These are phyloP conservation scores for Globisporangium spinosum DNA, from an alignment of 352 stramenopile species.

Conservation along the genomic window DNA sequence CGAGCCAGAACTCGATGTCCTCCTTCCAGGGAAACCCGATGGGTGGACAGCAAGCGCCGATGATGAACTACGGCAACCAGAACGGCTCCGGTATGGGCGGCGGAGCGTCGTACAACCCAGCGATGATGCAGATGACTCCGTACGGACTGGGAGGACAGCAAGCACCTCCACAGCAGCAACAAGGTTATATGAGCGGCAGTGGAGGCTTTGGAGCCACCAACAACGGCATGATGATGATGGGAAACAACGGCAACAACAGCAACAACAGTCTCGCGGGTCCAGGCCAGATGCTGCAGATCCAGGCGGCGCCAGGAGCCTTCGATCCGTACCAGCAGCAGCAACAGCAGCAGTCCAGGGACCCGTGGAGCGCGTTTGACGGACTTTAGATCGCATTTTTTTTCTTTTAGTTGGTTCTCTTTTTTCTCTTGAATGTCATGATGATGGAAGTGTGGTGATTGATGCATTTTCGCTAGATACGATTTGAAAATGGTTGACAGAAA, in stretches of 20 bases:
- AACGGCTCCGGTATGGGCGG: slow-evolving; percentile 24
- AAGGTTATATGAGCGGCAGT: slow-evolving; percentile 40
- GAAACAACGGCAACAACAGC: slow-evolving; percentile 25
- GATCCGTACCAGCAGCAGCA: slow-evolving; percentile 48
- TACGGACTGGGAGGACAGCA: slow-evolving; percentile 46
- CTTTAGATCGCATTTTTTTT: slow-evolving; percentile 31
- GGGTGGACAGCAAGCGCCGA: slow-evolving; percentile 16
- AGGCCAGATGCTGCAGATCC: slow-evolving; percentile 67
- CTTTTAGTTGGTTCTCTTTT: background rate
- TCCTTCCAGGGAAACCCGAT: slow-evolving; percentile 20
- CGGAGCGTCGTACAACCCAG: slow-evolving; percentile 40
- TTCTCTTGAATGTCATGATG: background rate
- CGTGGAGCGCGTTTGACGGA: slow-evolving; percentile 80
- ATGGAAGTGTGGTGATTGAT: background rate
- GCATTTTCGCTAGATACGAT: slow-evolving; percentile 4
- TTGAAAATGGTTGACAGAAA: slow-evolving; percentile 3
- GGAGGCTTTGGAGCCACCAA: slow-evolving; percentile 28
- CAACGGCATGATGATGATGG: slow-evolving; percentile 24
- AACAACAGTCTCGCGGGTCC: slow-evolving; percentile 47
- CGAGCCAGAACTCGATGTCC: slow-evolving; percentile 37
- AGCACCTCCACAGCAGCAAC: slow-evolving; percentile 30
- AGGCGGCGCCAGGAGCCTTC: slow-evolving; percentile 40
- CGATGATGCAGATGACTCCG: slow-evolving; percentile 76
- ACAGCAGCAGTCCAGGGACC: slow-evolving; percentile 41
- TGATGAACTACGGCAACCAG: slow-evolving; percentile 29